A percentile compares a stretch with the other conserved stretches of the same genome.
These are phyloP conservation scores for Byssochlamys sp. DNA, from an alignment of 2,329 filamentous ascomycete species.

Conservation along the genomic window DNA sequence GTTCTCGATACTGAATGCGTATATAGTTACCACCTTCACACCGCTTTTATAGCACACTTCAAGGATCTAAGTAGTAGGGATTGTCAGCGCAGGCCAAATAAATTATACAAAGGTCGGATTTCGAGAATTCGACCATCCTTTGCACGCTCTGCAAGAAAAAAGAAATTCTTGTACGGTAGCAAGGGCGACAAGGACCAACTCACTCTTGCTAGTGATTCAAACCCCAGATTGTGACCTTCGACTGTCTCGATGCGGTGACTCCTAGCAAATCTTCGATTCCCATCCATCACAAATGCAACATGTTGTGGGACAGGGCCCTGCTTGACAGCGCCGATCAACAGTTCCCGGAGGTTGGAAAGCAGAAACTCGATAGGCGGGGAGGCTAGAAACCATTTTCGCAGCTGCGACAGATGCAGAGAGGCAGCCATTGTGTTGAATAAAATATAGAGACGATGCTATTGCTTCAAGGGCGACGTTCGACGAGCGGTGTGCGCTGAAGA, in stretches of 20 bases:
- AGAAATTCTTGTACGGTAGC: not conserved
- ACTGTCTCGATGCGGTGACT: conserved; percentile 89
- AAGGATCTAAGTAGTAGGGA: conserved; percentile 54
- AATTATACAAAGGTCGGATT: conserved; percentile 5
- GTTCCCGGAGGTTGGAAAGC: conserved; percentile 66
- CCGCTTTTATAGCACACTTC: conserved; percentile 98
- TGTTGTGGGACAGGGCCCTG: conserved; percentile 90
- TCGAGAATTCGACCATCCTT: not conserved
- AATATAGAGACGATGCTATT: not conserved
- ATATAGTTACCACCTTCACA: conserved; percentile 92
- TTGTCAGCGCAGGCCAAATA: conserved; percentile 3
- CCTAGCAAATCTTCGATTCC: conserved; percentile 84
- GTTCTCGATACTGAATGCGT: conserved; percentile 98
- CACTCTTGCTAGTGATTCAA: conserved; percentile 84
- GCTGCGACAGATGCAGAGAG: conserved; percentile 51
- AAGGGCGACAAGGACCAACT: conserved; percentile 13
- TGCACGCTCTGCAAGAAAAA: too few relatives aligned
- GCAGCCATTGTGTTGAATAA: conserved; percentile 26
- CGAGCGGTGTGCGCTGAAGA: not conserved
- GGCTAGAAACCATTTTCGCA: conserved; percentile 68
- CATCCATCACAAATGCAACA: conserved; percentile 99
- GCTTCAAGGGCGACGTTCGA: not conserved
- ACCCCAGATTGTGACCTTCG: conserved; percentile 89
- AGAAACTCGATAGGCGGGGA: conserved; percentile 88
- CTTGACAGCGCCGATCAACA: conserved; percentile 76